Percentiles rank a stretch among this genome's conserved stretches.
Evolutionary conservation across 1,139 yeast species (phyloP).

Genomic region (Eremothecium coryli): DNA sequence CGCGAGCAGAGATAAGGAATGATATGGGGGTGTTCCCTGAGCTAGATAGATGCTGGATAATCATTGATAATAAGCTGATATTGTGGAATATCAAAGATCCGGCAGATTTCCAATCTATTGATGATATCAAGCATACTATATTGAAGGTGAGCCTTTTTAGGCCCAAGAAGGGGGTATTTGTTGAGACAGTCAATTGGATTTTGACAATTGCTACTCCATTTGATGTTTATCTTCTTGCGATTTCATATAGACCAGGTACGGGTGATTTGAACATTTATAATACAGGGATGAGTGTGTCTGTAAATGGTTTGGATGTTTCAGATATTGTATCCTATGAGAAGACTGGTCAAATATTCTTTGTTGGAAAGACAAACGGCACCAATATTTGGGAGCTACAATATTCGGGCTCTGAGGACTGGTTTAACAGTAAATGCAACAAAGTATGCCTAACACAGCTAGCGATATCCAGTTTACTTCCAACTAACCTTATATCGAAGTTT

Average conservation of each 20-base stretch:
- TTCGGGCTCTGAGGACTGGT: slow-evolving; percentile 82
- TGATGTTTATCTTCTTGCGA: slow-evolving; percentile 69
- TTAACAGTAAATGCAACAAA: slow-evolving; percentile 73
- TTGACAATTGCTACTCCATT: slow-evolving; percentile 72
- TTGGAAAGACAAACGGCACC: slow-evolving; percentile 66
- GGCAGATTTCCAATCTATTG: slow-evolving; percentile 68
- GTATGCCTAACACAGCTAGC: slow-evolving; percentile 69
- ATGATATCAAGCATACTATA: slow-evolving; percentile 72
- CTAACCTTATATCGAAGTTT: slow-evolving; percentile 29
- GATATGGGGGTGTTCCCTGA: slow-evolving; percentile 82
- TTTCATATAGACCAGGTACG: slow-evolving; percentile 44
- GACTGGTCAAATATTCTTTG: slow-evolving; percentile 75
- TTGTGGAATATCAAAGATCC: slow-evolving; percentile 68
- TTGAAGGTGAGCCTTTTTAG: slow-evolving; percentile 64
- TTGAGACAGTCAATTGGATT: slow-evolving; percentile 63
- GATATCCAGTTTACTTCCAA: slow-evolving; percentile 50
- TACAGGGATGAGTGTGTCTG: slow-evolving; percentile 72
- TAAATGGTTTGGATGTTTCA: slow-evolving; percentile 68
- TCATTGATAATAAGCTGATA: slow-evolving; percentile 70
- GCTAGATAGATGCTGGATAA: slow-evolving; percentile 79
- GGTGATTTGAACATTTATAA: slow-evolving; percentile 64
- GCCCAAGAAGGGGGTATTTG: slow-evolving; percentile 75
- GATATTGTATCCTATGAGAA: slow-evolving; percentile 49
- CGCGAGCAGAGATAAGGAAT: slow-evolving; percentile 53
- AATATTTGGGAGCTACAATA: slow-evolving; percentile 85